Evolutionary conservation across 2,329 filamentous ascomycete genomes (phyloP), one percentile per base, ranked within the genome.

Genomic region (Fusarium sp.): DNA sequence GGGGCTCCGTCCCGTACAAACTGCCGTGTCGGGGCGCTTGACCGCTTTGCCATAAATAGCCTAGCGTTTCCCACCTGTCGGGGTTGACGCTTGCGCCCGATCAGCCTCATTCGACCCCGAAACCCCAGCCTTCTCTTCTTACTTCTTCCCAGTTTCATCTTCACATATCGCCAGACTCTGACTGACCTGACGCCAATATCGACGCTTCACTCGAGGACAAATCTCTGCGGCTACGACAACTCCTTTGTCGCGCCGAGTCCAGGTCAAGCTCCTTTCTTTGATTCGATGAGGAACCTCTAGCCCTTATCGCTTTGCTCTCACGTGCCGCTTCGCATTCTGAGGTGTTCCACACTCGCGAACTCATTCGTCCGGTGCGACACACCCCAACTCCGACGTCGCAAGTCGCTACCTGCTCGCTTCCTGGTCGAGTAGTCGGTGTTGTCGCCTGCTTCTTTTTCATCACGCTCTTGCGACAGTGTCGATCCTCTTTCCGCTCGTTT

Each of bases 331-430:
- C 64, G 35, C 69, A 43, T 43, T 20, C 41, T 43, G 20, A 43
- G 20, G 41, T 70, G 66, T 62, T 77, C 60, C 68, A 52, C 69
- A 71, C 73, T 68, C 62, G 65, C 65, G 71, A 70, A 68, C 71
- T 69, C 66, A 48, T 68, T 43, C 69, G 48, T 70, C 66, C 69
- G 68, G 73, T 73, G 69, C 69, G 68, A 78, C 76, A 69, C 64
- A 65, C 65, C 76, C 76, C 68, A 65, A 65, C 70, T 75, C 77
- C 75, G 76, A 79, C 77, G 72, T 79, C 77, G 77, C 77, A 78
- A 67, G 41, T 65, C 65, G 64, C 68, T 68, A 48, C 54, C 45
- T 66, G 27, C 72, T 69, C 41, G 41, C 57, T 73, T 50, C 69
- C 66, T 64, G 62, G 58, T 68, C 31, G 56, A 75, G 48, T 62